Evolutionary conservation across 192 early-diverging fungal species (phyloP), one percentile per base, ranked within the genome.

Genomic region (Blastocladiella britannica): DNA sequence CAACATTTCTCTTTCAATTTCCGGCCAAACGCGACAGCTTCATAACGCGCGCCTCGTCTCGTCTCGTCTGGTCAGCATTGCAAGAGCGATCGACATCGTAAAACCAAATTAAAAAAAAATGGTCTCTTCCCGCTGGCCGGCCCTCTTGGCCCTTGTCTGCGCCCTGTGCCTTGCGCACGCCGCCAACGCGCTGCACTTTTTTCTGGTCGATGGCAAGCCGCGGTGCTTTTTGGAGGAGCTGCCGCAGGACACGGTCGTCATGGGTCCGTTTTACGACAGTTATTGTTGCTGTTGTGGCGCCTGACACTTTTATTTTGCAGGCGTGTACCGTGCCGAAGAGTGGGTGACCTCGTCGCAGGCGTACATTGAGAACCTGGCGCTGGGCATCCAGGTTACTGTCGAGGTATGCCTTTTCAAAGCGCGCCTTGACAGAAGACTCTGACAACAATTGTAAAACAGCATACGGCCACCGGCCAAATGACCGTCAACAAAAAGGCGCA

Each of bases 151-250:
- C n/a, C n/a, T n/a, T n/a, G n/a, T n/a, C n/a, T n/a, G n/a, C n/a
- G n/a, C n/a, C n/a, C n/a, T n/a, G n/a, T 47, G 37, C 37, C 37
- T 47, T 20, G 37, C 37, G 2, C 2, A 9, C 15, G n/a, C 37
- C 37, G 37, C 37, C 4, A 52, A 70, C 29, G 83, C 80, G 12
- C 75, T 97, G 56, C 86, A 95, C 67, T 94, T 97, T 63, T 95
- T 92, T 62, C 78, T 94, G 20, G 89, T 88, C 58, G 87, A 87
- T 53, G 70, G 67, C 52, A 85, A 92, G 59, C 79, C 83, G 65
- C 80, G 86, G 63, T 97, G 93, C 71, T 97, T 97, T 60, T 72
- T 88, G 12, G 93, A 97, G 65, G 91, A 97, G 60, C 72, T 97
- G 26, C 89, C 93, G 22, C 82, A 79, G 62, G 86, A 89, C 59